Conservation (phyloP, 2,329 filamentous ascomycete species). For the Penicillium verrucosum region DNA sequence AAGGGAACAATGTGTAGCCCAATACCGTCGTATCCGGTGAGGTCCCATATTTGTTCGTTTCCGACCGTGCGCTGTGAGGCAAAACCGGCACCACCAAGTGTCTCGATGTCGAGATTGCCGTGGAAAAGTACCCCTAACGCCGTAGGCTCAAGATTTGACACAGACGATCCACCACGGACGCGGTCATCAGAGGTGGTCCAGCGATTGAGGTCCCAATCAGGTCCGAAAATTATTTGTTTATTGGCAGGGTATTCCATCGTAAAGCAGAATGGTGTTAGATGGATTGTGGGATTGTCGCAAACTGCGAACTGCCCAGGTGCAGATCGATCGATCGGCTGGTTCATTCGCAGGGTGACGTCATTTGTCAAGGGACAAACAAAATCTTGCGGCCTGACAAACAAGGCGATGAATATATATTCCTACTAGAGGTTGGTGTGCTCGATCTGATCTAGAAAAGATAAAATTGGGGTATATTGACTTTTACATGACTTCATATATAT, state of each 20-base stretch:
- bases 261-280: not conserved
- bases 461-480: constrained; percentile 1
- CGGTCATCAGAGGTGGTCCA: constrained; percentile 73
- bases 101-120: constrained; percentile 68
- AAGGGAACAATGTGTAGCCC: constrained; percentile 48
- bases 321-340: not conserved
- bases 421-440: not conserved
- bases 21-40: constrained; percentile 62
- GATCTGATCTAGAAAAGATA: not conserved
- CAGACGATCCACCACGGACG: constrained; percentile 70
- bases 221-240: not conserved
- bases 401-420: not conserved
- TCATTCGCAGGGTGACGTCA: not conserved
- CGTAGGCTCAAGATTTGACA: constrained; percentile 48
- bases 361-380: not conserved
- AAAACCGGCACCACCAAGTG: constrained; percentile 77
- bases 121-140: constrained; percentile 54
- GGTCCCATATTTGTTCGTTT: constrained; percentile 59
- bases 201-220: constrained; percentile 31
- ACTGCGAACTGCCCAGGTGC: not conserved
- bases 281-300: not conserved
- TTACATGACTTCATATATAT: not conserved
- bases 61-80: constrained; percentile 68
- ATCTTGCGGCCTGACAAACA: not conserved
- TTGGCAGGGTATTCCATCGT: not conserved